Evolutionary conservation across 345 rosid species (phyloP).

Genomic region (Angophora floribunda): DNA sequence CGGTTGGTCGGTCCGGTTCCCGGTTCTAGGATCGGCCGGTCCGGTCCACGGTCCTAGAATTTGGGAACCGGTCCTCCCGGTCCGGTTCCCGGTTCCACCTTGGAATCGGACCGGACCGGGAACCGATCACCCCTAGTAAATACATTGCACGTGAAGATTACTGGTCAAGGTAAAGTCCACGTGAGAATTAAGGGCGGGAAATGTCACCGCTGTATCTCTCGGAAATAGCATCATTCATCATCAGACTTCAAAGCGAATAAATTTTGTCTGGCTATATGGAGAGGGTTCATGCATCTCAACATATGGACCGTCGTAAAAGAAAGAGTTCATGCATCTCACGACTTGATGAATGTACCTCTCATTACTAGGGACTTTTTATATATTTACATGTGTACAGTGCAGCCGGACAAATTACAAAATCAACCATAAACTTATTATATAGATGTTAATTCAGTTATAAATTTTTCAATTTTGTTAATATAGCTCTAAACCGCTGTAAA

Average conservation of each 20-base stretch:
- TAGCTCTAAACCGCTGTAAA: accelerated
- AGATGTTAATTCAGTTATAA: neutral
- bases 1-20: no score
- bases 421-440: neutral
- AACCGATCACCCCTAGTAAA: no score
- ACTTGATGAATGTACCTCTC: neutral
- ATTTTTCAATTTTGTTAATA: neutral
- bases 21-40: no score
- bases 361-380: neutral
- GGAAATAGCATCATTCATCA: neutral
- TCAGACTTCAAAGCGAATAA: neutral
- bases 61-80: no score
- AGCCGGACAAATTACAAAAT: neutral
- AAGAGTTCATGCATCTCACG: neutral
- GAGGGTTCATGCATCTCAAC: neutral
- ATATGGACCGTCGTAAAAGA: neutral
- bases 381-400: neutral
- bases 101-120: no score
- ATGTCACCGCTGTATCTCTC: neutral
- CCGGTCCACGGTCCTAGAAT: no score
- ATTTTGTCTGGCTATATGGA: neutral
- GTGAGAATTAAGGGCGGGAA: neutral
- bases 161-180: neutral
- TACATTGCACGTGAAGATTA: neutral
- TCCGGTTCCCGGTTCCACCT: no score